Evolutionary conservation across 2,329 filamentous ascomycete genomes (phyloP).

Genomic region (Pseudopithomyces maydicus): DNA sequence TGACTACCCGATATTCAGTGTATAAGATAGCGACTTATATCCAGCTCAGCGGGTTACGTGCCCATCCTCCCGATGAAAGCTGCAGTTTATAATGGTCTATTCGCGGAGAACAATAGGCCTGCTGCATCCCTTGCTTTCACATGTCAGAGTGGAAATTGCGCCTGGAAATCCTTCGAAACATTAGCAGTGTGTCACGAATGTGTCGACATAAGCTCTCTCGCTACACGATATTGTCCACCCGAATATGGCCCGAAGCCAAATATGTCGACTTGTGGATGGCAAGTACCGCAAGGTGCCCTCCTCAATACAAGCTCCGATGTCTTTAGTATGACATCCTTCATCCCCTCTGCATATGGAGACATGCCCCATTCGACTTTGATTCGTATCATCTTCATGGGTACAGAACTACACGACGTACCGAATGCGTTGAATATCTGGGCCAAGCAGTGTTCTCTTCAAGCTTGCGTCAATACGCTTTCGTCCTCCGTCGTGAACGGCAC

Average conservation of each 20-base stretch:
- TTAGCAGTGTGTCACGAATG: conserved; percentile 18
- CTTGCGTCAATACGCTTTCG: conserved; percentile 16
- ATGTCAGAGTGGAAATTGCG: conserved; percentile 17
- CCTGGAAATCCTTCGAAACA: conserved; percentile 16
- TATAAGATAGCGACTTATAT: not conserved
- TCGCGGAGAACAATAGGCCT: conserved; percentile 19
- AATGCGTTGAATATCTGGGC: conserved; percentile 15
- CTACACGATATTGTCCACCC: conserved; percentile 15
- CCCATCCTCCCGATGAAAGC: conserved; percentile 18
- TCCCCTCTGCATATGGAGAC: conserved; percentile 19
- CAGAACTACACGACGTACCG: conserved; percentile 14
- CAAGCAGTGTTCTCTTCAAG: conserved; percentile 17
- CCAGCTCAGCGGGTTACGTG: conserved; percentile 15
- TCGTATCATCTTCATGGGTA: conserved; percentile 19
- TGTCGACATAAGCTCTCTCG: conserved; percentile 15
- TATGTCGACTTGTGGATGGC: conserved; percentile 16
- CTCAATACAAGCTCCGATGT: conserved; percentile 22
- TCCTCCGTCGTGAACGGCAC: conserved; percentile 17
- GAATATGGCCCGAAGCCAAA: conserved; percentile 12
- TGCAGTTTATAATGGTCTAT: conserved; percentile 18
- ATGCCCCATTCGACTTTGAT: conserved; percentile 21
- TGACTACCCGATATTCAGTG: not conserved
- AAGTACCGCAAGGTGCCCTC: conserved; percentile 15
- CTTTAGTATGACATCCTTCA: conserved; percentile 22
- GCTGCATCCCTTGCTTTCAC: conserved; percentile 17